Conservation (phyloP, 495 filamentous ascomycete species). For the Astrothelium subdiscretum region DNA sequence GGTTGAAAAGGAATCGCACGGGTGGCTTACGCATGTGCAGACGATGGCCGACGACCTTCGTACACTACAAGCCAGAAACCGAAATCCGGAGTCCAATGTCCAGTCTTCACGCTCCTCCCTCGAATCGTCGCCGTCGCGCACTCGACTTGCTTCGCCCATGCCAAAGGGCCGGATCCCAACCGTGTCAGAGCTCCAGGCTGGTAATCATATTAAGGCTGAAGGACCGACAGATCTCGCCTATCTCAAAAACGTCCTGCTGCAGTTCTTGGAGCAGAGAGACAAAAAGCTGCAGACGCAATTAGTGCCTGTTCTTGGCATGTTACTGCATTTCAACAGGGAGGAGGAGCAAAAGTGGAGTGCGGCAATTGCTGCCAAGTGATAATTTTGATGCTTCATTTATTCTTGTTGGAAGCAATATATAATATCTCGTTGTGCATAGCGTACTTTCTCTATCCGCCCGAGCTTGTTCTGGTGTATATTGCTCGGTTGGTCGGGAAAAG, state of each 20-base stretch:
- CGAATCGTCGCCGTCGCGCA: slow-evolving; percentile 22
- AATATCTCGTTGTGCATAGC: neutral
- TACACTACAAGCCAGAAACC: slow-evolving; percentile 27
- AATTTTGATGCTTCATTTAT: neutral
- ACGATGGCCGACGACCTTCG: slow-evolving; percentile 38
- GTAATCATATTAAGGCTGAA: slow-evolving; percentile 6
- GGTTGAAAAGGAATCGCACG: neutral
- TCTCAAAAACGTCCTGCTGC: slow-evolving; percentile 86
- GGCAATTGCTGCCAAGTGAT: slow-evolving; percentile 50
- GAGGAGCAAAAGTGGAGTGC: slow-evolving; percentile 87
- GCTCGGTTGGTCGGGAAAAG: neutral
- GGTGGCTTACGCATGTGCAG: slow-evolving; percentile 18
- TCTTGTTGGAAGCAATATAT: neutral
- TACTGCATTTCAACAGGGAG: slow-evolving; percentile 82
- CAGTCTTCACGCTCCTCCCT: slow-evolving; percentile 51
- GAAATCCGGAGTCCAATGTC: slow-evolving; percentile 31
- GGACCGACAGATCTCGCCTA: slow-evolving; percentile 65
- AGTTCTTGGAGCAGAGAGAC: slow-evolving; percentile 91
- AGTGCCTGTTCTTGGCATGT: slow-evolving; percentile 79
- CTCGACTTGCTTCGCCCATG: slow-evolving; percentile 45
- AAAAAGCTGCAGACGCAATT: slow-evolving; percentile 83
- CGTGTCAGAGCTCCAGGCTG: slow-evolving; percentile 25
- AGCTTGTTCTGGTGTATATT: neutral
- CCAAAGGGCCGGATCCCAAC: slow-evolving; percentile 30
- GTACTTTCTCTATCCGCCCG: neutral